Evolutionary conservation across 192 early-diverging fungal species (phyloP), one percentile per base, ranked within the genome.

Genomic region (Backusella luteola): DNA sequence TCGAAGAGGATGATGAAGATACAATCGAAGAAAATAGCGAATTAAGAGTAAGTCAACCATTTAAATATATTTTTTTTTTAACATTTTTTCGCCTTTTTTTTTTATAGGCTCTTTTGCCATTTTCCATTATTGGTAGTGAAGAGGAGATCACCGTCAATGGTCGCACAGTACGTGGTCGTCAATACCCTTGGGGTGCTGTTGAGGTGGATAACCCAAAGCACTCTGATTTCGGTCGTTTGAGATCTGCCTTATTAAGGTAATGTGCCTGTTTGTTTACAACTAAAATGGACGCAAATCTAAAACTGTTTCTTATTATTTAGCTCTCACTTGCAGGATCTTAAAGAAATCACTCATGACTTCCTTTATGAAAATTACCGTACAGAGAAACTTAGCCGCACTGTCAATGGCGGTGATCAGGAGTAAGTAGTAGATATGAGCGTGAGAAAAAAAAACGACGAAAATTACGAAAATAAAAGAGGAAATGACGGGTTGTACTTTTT

Each of bases 181-280:
- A 86, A 69, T 99, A 99, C 84, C 93, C 96, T 23, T 99, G 98
- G 98, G 98, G 98, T 78, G 87, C 89, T 32, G 96, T 99, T 34
- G 93, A 98, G 85, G 95, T 98, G n/a, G 98, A 99, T 81, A 98
- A 98, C 83, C 92, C 93, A 67, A 89, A 96, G 83, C 97, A 99
- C 86, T 95, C 92, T 76, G 98, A 99, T 84, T 99, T 98, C 88
- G 95, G 94, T 67, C 91, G 92, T 78, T 86, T 99, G 77, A 91
- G 97, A 70, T 95, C 95, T 73, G 92, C 97, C 42, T 79, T 97
- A 73, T 91, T 97, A 80, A 86, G 91, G 90, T 91, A 67, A 73
- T 0, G 41, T 32, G 1, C 49, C 23, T 19, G 15, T n/a, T 38
- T 42, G 17, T 39, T 42, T 46, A 32, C 17, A 34, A 34, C 11